Percentiles rank a stretch among this genome's conserved stretches.
These are phyloP conservation scores for Aspergillus hortae DNA, from an alignment of 2,329 filamentous ascomycete genomes.

Conservation along the genomic window DNA sequence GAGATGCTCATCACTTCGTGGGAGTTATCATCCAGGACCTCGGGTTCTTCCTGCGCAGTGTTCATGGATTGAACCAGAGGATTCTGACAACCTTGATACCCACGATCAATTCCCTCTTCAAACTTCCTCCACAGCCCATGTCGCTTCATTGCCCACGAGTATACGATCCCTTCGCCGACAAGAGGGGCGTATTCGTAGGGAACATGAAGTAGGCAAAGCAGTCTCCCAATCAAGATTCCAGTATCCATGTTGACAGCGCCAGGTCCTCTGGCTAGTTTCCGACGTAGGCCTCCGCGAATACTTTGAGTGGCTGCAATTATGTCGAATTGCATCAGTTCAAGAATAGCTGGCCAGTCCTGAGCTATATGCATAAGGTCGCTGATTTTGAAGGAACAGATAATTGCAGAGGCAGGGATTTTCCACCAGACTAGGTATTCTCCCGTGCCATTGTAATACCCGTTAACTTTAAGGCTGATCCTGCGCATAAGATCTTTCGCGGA, in stretches of 20 bases:
- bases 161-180: constrained; percentile 19
- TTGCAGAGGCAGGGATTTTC: constrained; percentile 20
- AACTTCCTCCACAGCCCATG: constrained; percentile 11
- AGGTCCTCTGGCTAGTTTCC: constrained; percentile 7
- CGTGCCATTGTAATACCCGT: constrained; percentile 20
- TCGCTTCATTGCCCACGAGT: constrained; percentile 19
- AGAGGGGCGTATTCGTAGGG: constrained; percentile 19
- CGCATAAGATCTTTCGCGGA: constrained; percentile 23
- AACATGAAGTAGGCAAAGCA: constrained; percentile 19
- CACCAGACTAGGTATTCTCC: constrained; percentile 38
- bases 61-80: background rate
- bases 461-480: constrained; percentile 13
- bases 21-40: background rate
- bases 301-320: constrained; percentile 8
- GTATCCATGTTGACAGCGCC: constrained; percentile 12
- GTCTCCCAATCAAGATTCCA: constrained; percentile 19
- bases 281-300: constrained; percentile 12
- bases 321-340: constrained; percentile 23
- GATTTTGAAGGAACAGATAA: constrained; percentile 26
- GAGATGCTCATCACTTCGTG: background rate
- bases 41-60: background rate
- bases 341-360: constrained; percentile 15
- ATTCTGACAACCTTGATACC: constrained; percentile 1
- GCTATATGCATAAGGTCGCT: constrained; percentile 19
- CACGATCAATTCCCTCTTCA: constrained; percentile 10